A percentile compares a stretch with the other conserved stretches of the same genome.
phyloP scores from a whole-genome alignment of 2,329 filamentous ascomycete species.

The Pseudocercospora fijiensis region DNA sequence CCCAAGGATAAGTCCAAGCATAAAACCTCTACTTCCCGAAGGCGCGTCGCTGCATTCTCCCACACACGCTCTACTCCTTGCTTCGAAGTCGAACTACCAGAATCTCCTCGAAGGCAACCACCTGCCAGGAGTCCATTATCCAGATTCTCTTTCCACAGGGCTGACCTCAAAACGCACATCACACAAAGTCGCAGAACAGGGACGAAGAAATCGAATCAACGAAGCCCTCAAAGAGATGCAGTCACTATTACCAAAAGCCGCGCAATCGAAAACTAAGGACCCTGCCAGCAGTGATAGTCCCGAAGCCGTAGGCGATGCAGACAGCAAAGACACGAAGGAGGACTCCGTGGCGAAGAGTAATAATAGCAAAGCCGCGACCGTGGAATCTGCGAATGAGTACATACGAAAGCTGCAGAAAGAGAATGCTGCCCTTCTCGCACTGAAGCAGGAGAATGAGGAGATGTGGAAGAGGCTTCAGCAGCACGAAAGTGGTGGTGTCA shows the following conservation, averaged over 20 bases:
- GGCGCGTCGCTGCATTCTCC: slow-evolving; percentile 56
- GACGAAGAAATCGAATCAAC: slow-evolving; percentile 91
- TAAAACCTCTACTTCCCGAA: slow-evolving; percentile 82
- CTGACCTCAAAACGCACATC: slow-evolving; percentile 94
- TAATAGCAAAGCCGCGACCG: slow-evolving; percentile 92
- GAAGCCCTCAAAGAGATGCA: slow-evolving; percentile 90
- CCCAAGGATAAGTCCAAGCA: slow-evolving; percentile 59
- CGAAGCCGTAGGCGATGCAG: slow-evolving; percentile 48
- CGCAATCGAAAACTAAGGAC: slow-evolving; percentile 30
- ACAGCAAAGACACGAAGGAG: slow-evolving; percentile 38
- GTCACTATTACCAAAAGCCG: slow-evolving; percentile 65
- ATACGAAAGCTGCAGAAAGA: slow-evolving; percentile 82
- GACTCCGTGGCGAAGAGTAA: slow-evolving; percentile 49
- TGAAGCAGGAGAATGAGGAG: slow-evolving; percentile 35
- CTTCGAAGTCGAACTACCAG: slow-evolving; percentile 96
- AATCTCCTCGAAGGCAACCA: slow-evolving; percentile 93
- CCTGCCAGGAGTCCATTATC: slow-evolving; percentile 67
- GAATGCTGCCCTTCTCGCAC: slow-evolving; percentile 28
- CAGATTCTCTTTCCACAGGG: slow-evolving; percentile 86
- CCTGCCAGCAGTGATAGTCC: slow-evolving; percentile 43
- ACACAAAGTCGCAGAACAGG: slow-evolving; percentile 97
- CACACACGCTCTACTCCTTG: slow-evolving; percentile 70
- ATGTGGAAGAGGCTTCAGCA: slow-evolving; percentile 30
- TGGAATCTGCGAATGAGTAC: slow-evolving; percentile 95
- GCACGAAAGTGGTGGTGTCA: slow-evolving; percentile 6